Evolutionary conservation across 352 stramenopile genomes (phyloP), one percentile per base, ranked within the genome.

Genomic region (Globisporangium apiculatum): DNA sequence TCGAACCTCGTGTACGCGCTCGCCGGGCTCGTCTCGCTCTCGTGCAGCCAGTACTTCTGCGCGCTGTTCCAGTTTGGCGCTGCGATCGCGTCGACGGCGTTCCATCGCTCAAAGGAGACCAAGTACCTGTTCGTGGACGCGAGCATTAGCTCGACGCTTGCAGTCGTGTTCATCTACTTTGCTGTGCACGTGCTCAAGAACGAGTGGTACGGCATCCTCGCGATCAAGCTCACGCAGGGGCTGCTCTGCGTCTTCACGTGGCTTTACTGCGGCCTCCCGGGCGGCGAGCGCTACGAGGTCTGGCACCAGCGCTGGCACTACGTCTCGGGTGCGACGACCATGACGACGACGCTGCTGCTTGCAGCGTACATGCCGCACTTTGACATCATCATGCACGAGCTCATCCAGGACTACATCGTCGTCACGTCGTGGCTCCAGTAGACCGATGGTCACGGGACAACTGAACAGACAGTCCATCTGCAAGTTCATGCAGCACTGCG

Each of bases 271-370:
- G 83, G 80, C 1, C 67, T 92, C 51, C 83, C 83, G 3, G 83
- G 83, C 54, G 78, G 77, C 51, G 66, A 68, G 47, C 79, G 80
- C 51, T 92, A 92, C 66, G 83, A 92, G 17, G 75, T 75, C 57
- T 92, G 83, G 83, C 83, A 92, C 72, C 71, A 83, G 56, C 75
- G 73, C 47, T 92, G 83, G 83, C 83, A 92, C 67, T 92, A 89
- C 70, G 76, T 87, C 57, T 92, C 83, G 51, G 83, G 80, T 36
- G 61, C 75, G 51, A 91, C 80, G 52, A 92, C 83, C 48, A 83
- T 90, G 35, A 81, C 72, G 24, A 90, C 78, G 9, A 87, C 83
- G 56, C 68, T 89, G 49, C 78, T 90, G 59, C 65, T 92, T 58
- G 75, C 73, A 53, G 71, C 76, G 62, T 92, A 92, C 67, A 62